These are phyloP conservation scores for Penicillium sp. DNA, from an alignment of 2,329 filamentous ascomycete species.

Conservation along the genomic window DNA sequence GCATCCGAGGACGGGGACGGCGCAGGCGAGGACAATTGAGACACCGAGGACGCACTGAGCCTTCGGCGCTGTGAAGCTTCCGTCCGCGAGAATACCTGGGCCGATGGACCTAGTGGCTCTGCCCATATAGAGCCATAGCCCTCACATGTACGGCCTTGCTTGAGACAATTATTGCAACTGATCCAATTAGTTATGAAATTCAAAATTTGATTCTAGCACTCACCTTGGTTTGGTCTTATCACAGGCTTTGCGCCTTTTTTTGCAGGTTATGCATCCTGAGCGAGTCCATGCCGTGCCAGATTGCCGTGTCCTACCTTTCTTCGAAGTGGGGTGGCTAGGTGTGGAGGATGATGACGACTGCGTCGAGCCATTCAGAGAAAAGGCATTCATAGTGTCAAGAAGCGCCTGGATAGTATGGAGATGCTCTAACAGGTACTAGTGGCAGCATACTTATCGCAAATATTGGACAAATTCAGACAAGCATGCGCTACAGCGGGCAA, in stretches of 20 bases:
- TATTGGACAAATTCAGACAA: conserved; percentile 5
- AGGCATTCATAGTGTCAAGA: conserved; percentile 11
- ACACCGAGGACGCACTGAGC: conserved; percentile 18
- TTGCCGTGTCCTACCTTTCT: conserved; percentile 26
- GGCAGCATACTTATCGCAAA: conserved; percentile 7
- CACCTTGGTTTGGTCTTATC: conserved; percentile 40
- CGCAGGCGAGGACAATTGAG: conserved; percentile 11
- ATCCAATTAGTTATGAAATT: not conserved
- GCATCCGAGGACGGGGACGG: conserved; percentile 12
- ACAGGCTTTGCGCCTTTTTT: conserved; percentile 39
- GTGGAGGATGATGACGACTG: conserved; percentile 1
- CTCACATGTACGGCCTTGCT: conserved; percentile 36
- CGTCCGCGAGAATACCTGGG: conserved; percentile 28
- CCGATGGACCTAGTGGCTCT: conserved; percentile 33
- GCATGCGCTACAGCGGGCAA: not conserved
- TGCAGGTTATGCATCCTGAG: conserved; percentile 42
- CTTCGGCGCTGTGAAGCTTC: conserved; percentile 21
- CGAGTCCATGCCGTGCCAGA: conserved; percentile 36
- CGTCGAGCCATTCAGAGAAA: conserved; percentile 11
- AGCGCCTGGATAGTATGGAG: not conserved
- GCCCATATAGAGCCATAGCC: conserved; percentile 41
- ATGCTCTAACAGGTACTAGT: conserved; percentile 1
- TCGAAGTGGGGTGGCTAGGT: conserved; percentile 9
- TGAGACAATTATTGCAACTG: conserved; percentile 32
- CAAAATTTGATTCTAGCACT: not conserved